Evolutionary conservation across 176 grass and related monocot genomes (phyloP).

Genomic region (Oryza officinalis): DNA sequence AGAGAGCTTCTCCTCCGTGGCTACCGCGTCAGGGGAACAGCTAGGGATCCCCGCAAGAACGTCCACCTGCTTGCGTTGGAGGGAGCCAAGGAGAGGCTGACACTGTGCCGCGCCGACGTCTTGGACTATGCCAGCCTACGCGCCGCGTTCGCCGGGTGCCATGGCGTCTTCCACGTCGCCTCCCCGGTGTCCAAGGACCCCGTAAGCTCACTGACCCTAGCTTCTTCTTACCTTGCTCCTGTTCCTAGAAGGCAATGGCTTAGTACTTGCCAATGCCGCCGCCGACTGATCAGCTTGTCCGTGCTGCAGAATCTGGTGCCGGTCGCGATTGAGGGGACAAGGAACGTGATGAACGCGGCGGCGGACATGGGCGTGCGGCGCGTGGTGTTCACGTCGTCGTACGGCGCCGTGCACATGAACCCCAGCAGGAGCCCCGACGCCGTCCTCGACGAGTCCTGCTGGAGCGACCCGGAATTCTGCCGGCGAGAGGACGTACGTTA

Average conservation of each 20-base stretch:
- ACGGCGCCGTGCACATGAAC: slow-evolving; percentile 68
- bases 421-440: slow-evolving; percentile 48
- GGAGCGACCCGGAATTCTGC: slow-evolving; percentile 32
- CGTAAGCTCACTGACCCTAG: background rate
- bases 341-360: slow-evolving; percentile 43
- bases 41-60: slow-evolving; percentile 56
- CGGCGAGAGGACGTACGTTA: background rate
- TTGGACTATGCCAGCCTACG: slow-evolving; percentile 28
- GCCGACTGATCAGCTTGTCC: background rate
- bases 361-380: slow-evolving; percentile 32
- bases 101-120: slow-evolving; percentile 55
- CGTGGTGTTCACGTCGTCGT: slow-evolving; percentile 52
- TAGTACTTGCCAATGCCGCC: too few relatives aligned
- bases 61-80: slow-evolving; percentile 21
- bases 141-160: slow-evolving; percentile 46
- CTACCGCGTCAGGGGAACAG: slow-evolving; percentile 54
- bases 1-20: slow-evolving; percentile 45
- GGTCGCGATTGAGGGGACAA: slow-evolving; percentile 48
- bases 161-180: slow-evolving; percentile 62
- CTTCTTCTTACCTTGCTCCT: too few relatives aligned
- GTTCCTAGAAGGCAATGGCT: background rate
- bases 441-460: slow-evolving; percentile 33
- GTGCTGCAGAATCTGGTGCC: slow-evolving; percentile 27
- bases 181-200: slow-evolving; percentile 47
- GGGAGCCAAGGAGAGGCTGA: slow-evolving; percentile 40